Percentiles rank a stretch among this genome's conserved stretches.
Evolutionary conservation across 2,329 filamentous ascomycete species (phyloP).

Genomic region (Claviceps sp.): DNA sequence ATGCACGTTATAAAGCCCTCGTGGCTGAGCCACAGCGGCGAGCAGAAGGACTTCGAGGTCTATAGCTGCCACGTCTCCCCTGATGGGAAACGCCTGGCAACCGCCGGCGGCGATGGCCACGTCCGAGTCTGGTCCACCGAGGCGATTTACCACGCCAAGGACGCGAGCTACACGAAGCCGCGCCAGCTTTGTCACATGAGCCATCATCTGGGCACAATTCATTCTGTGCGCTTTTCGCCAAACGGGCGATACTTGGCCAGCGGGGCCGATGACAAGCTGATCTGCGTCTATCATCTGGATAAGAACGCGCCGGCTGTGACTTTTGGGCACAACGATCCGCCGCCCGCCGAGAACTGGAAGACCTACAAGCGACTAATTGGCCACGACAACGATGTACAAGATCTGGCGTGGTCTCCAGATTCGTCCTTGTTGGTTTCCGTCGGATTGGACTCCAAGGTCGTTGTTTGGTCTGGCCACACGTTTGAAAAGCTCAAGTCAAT

Average conservation of each 20-base stretch:
- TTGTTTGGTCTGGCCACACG: slow-evolving; percentile 95
- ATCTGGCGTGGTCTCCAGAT: slow-evolving; percentile 92
- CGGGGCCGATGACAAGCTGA: slow-evolving; percentile 96
- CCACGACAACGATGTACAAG: slow-evolving; percentile 97
- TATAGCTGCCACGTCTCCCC: slow-evolving; percentile 97
- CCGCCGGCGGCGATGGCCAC: slow-evolving; percentile 92
- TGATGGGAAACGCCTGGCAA: slow-evolving; percentile 82
- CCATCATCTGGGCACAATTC: slow-evolving; percentile 94
- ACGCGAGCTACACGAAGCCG: slow-evolving; percentile 59
- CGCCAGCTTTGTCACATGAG: slow-evolving; percentile 96
- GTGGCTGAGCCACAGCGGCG: slow-evolving; percentile 92
- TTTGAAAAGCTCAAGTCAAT: slow-evolving; percentile 97
- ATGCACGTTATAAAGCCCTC: slow-evolving; percentile 90
- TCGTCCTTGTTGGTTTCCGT: slow-evolving; percentile 93
- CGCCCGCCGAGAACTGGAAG: slow-evolving; percentile 95
- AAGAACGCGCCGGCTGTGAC: slow-evolving; percentile 65
- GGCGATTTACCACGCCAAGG: slow-evolving; percentile 69
- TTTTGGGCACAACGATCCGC: slow-evolving; percentile 82
- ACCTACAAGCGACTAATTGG: slow-evolving; percentile 86
- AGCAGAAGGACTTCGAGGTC: slow-evolving; percentile 96
- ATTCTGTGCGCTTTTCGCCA: slow-evolving; percentile 90
- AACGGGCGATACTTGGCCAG: slow-evolving; percentile 93
- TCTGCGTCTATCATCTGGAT: slow-evolving; percentile 91
- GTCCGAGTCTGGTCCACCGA: slow-evolving; percentile 97
- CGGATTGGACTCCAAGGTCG: slow-evolving; percentile 91